A percentile compares a stretch with the other conserved stretches of the same genome.
phyloP scores from a whole-genome alignment of 208 protist species.

The Crithidia acanthocephali region DNA sequence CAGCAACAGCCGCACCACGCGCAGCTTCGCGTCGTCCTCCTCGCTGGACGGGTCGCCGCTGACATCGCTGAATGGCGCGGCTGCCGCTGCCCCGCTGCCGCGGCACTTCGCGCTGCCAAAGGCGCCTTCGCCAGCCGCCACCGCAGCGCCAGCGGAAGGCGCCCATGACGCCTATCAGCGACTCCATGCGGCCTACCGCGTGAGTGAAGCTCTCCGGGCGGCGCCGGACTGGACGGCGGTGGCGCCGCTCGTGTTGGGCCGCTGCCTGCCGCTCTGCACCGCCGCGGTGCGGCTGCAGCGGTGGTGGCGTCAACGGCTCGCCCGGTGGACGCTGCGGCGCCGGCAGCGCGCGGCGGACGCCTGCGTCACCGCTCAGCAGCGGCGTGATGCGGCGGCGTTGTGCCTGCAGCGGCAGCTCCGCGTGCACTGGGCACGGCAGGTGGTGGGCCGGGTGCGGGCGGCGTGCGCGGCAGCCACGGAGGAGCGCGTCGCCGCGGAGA shows the following conservation, averaged over 20 bases:
- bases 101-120: not conserved
- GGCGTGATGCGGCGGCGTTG: slow-evolving; percentile 30
- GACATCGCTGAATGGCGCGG: not conserved
- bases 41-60: not conserved
- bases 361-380: slow-evolving; percentile 9
- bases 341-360: not conserved
- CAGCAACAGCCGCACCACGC: not conserved
- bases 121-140: not conserved
- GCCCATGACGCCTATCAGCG: not conserved
- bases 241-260: slow-evolving; percentile 18
- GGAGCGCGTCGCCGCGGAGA: slow-evolving; percentile 29
- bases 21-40: not conserved
- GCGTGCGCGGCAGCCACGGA: slow-evolving; percentile 17
- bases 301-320: slow-evolving; percentile 41
- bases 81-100: not conserved
- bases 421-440: slow-evolving; percentile 23
- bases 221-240: slow-evolving; percentile 18
- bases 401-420: slow-evolving; percentile 45
- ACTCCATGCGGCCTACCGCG: slow-evolving; percentile 20
- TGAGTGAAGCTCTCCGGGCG: slow-evolving; percentile 1
- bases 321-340: slow-evolving; percentile 1
- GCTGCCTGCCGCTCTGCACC: slow-evolving; percentile 42
- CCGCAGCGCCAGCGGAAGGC: not conserved
- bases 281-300: slow-evolving; percentile 45
- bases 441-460: not conserved